phyloP scores from a whole-genome alignment of 1,284 basidiomycete genomes.

The Coriolopsis trogii region DNA sequence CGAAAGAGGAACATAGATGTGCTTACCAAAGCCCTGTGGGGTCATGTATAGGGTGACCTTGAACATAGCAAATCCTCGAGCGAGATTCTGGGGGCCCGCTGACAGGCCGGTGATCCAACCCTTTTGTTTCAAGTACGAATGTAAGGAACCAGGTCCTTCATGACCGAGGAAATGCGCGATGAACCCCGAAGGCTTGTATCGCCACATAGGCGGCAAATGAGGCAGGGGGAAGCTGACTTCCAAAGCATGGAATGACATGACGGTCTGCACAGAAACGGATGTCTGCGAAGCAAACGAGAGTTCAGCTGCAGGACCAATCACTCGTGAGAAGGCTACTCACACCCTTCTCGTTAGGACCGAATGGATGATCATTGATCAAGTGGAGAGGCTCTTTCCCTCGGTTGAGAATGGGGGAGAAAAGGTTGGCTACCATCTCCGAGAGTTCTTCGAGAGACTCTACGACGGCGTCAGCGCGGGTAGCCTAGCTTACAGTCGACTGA shows the following conservation, averaged over 20 bases:
- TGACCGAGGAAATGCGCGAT: slow-evolving; percentile 92
- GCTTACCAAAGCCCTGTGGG: slow-evolving; percentile 81
- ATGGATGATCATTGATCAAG: slow-evolving; percentile 77
- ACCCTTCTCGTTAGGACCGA: slow-evolving; percentile 72
- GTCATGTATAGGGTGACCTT: slow-evolving; percentile 86
- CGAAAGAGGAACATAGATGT: too few relatives aligned
- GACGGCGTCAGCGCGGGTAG: not conserved
- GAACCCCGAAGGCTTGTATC: slow-evolving; percentile 82
- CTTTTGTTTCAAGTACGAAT: slow-evolving; percentile 90
- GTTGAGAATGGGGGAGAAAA: slow-evolving; percentile 82
- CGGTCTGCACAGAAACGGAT: slow-evolving; percentile 85
- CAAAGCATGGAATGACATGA: slow-evolving; percentile 88
- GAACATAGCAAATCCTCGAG: slow-evolving; percentile 88
- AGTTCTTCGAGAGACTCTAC: slow-evolving; percentile 84
- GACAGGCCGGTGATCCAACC: slow-evolving; percentile 89
- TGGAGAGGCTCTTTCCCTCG: slow-evolving; percentile 66
- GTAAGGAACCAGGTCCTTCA: slow-evolving; percentile 93
- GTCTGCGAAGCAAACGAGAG: slow-evolving; percentile 51
- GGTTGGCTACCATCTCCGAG: slow-evolving; percentile 64
- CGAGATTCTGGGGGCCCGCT: slow-evolving; percentile 75
- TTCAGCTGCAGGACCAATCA: not conserved
- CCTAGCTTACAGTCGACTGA: too few relatives aligned
- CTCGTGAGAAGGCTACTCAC: slow-evolving; percentile 50
- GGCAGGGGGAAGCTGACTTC: slow-evolving; percentile 90
- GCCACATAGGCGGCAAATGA: slow-evolving; percentile 82